Conservation (phyloP, 1,139 yeast genomes). For the Eremothecium coryli region DNA sequence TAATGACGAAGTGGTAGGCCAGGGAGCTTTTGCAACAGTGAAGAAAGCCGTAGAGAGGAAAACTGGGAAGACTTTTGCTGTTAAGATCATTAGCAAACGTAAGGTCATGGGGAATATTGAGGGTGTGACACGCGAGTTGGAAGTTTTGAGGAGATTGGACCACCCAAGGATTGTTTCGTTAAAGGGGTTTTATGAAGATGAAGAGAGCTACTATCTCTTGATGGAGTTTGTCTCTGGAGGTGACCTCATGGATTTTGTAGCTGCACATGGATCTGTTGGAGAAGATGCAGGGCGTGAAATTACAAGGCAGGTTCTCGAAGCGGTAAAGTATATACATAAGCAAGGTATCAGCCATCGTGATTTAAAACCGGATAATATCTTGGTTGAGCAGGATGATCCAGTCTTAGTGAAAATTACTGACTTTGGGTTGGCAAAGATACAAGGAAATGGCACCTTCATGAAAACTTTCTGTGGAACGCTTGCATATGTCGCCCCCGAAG, state of each 20-base stretch:
- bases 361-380: constrained; percentile 83
- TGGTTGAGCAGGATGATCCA: constrained; percentile 86
- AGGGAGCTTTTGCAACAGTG: constrained; percentile 95
- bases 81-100: constrained; percentile 75
- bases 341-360: constrained; percentile 91
- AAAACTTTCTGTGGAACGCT: constrained; percentile 86
- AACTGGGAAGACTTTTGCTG: constrained; percentile 81
- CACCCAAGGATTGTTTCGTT: constrained; percentile 81
- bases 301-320: constrained; percentile 72
- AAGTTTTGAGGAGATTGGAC: constrained; percentile 62
- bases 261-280: constrained; percentile 82
- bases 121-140: constrained; percentile 80
- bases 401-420: constrained; percentile 85
- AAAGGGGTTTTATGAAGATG: constrained; percentile 78
- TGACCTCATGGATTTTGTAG: constrained; percentile 93
- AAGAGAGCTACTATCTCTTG: constrained; percentile 69
- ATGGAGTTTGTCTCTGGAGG: constrained; percentile 97
- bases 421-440: constrained; percentile 80
- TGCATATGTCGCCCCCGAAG: constrained; percentile 92
- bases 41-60: constrained; percentile 79
- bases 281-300: constrained; percentile 86
- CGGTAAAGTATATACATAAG: constrained; percentile 77
- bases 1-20: constrained; percentile 79
- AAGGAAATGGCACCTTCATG: constrained; percentile 68
- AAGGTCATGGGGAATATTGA: constrained; percentile 72